Evolutionary conservation across 805 yeast genomes (phyloP).

Genomic region (Candida silvicultrix): DNA sequence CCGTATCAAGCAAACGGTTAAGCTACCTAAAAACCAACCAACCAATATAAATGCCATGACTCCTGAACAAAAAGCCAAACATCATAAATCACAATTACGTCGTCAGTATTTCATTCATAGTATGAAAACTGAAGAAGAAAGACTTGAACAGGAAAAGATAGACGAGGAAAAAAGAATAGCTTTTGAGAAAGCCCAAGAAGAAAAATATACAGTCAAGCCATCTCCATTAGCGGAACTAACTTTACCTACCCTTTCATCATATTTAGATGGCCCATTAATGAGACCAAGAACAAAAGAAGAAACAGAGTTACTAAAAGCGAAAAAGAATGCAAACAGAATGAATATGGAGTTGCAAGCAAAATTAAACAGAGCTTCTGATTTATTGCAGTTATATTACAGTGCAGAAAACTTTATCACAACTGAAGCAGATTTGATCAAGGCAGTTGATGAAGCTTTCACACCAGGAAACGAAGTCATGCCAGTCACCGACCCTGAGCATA

Average conservation of each 20-base stretch:
- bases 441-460: constrained; percentile 52
- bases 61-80: constrained; percentile 22
- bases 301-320: constrained; percentile 43
- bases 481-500: constrained; percentile 19
- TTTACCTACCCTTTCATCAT: constrained; percentile 70
- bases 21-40: constrained; percentile 32
- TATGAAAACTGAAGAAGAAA: constrained; percentile 28
- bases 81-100: constrained; percentile 53
- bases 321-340: constrained; percentile 63
- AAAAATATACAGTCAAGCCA: constrained; percentile 33
- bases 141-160: constrained; percentile 25
- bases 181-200: constrained; percentile 19
- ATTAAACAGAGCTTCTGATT: constrained; percentile 45
- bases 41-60: constrained; percentile 15
- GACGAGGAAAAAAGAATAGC: constrained; percentile 20
- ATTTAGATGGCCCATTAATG: constrained; percentile 64
- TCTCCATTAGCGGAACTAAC: constrained; percentile 56
- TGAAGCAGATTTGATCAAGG: constrained; percentile 54
- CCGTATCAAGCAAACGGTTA: constrained; percentile 48
- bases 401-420: constrained; percentile 65
- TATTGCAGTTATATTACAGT: constrained; percentile 69
- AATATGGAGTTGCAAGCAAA: constrained; percentile 44
- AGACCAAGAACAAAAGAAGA: constrained; percentile 71
- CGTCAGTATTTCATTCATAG: constrained; percentile 65
- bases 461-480: constrained; percentile 16